These are phyloP conservation scores for Penicillium sp. DNA, from an alignment of 2,329 filamentous ascomycete species.

Conservation along the genomic window DNA sequence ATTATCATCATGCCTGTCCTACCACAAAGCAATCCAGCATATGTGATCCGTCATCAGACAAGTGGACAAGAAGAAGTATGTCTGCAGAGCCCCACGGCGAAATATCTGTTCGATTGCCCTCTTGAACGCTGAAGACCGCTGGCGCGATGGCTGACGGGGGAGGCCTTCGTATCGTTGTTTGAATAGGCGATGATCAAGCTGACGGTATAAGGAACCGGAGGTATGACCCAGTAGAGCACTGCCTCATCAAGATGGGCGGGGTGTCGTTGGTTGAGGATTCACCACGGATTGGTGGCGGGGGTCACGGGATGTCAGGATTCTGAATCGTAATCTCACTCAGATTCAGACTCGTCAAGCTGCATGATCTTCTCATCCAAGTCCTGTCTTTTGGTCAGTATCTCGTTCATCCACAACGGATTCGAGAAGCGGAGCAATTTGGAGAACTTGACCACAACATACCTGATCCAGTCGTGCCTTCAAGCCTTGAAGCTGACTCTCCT, in stretches of 20 bases:
- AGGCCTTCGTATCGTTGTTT: not conserved
- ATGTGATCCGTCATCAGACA: not conserved
- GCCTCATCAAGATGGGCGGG: not conserved
- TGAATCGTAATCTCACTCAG: slow-evolving; percentile 30
- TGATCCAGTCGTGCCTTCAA: slow-evolving; percentile 43
- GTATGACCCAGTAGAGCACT: not conserved
- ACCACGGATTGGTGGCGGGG: not conserved
- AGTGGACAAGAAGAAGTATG: not conserved
- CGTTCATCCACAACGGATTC: not conserved
- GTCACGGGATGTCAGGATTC: not conserved
- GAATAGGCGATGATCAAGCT: not conserved
- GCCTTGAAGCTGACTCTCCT: slow-evolving; percentile 45
- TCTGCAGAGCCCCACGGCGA: not conserved
- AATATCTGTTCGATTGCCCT: not conserved
- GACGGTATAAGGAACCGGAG: not conserved
- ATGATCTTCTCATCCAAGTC: slow-evolving; percentile 49
- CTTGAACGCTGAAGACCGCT: not conserved
- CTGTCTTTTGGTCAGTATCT: slow-evolving; percentile 23
- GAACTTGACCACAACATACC: slow-evolving; percentile 26
- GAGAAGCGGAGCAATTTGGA: not conserved
- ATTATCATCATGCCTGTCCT: not conserved
- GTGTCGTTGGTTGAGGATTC: not conserved
- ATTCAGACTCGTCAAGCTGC: slow-evolving; percentile 48
- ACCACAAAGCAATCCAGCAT: not conserved
- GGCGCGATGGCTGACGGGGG: not conserved